Evolutionary conservation across 2,329 filamentous ascomycete species (phyloP).

Genomic region (Cladosporium sp.): DNA sequence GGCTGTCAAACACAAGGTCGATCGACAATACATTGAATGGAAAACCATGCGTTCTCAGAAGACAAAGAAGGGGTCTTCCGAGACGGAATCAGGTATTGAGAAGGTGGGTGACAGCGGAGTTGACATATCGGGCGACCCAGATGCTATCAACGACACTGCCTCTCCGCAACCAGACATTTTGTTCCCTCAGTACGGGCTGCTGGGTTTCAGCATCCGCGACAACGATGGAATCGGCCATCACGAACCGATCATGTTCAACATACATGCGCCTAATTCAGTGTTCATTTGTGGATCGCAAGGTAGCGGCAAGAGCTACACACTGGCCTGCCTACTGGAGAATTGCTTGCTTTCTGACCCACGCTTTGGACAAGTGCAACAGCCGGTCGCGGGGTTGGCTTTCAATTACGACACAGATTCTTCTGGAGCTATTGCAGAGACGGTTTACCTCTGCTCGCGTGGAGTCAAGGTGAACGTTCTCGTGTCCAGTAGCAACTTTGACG

Average conservation of each 20-base stretch:
- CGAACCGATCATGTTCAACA: constrained; percentile 47
- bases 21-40: too few relatives aligned
- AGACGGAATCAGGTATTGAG: too few relatives aligned
- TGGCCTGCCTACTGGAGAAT: constrained; percentile 58
- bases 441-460: constrained; percentile 46
- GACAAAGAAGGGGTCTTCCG: too few relatives aligned
- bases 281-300: constrained; percentile 64
- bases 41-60: too few relatives aligned
- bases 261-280: constrained; percentile 52
- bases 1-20: too few relatives aligned
- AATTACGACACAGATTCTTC: constrained; percentile 52
- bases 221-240: not conserved
- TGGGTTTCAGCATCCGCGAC: not conserved
- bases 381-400: constrained; percentile 57
- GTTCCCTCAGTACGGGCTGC: not conserved
- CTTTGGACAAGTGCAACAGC: constrained; percentile 44
- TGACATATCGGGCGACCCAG: too few relatives aligned
- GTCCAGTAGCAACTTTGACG: not conserved
- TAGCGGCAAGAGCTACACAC: constrained; percentile 58
- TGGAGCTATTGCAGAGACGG: constrained; percentile 53
- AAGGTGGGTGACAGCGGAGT: too few relatives aligned
- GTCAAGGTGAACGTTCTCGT: constrained; percentile 51
- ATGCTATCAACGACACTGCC: too few relatives aligned
- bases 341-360: constrained; percentile 45
- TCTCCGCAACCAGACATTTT: too few relatives aligned